phyloP scores from a whole-genome alignment of 2,329 filamentous ascomycete species.

The Periglandula ipomoeae region DNA sequence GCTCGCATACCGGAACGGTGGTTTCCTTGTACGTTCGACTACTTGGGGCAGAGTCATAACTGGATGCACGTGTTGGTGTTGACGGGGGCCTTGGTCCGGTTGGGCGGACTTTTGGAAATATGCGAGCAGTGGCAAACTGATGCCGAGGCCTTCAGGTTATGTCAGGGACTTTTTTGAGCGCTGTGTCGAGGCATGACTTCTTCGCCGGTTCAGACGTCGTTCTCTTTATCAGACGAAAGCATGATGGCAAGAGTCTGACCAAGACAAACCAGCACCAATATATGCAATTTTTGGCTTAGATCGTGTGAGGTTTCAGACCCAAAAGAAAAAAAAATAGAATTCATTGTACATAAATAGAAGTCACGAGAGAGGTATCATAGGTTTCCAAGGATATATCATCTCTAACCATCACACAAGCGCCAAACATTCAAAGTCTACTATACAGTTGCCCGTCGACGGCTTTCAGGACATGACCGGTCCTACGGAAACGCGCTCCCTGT shows the following conservation, averaged over 20 bases:
- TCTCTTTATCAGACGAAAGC: too few species aligned
- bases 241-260: too few species aligned
- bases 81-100: constrained; percentile 13
- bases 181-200: too few species aligned
- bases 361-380: background rate
- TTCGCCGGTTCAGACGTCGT: too few species aligned
- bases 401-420: background rate
- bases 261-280: too few species aligned
- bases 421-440: background rate
- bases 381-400: background rate
- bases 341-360: background rate
- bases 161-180: background rate
- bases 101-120: constrained; percentile 9
- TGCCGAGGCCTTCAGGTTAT: background rate
- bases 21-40: constrained; percentile 18
- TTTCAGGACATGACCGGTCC: constrained; percentile 35
- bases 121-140: constrained; percentile 7
- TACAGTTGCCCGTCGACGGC: background rate
- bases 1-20: constrained; percentile 19
- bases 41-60: constrained; percentile 19
- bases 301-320: too few species aligned
- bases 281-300: too few species aligned
- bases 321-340: background rate
- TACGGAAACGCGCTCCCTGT: constrained; percentile 44
- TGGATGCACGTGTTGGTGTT: constrained; percentile 18